phyloP scores from a whole-genome alignment of 2,329 filamentous ascomycete species.

The Aspergillus aculeatus region DNA sequence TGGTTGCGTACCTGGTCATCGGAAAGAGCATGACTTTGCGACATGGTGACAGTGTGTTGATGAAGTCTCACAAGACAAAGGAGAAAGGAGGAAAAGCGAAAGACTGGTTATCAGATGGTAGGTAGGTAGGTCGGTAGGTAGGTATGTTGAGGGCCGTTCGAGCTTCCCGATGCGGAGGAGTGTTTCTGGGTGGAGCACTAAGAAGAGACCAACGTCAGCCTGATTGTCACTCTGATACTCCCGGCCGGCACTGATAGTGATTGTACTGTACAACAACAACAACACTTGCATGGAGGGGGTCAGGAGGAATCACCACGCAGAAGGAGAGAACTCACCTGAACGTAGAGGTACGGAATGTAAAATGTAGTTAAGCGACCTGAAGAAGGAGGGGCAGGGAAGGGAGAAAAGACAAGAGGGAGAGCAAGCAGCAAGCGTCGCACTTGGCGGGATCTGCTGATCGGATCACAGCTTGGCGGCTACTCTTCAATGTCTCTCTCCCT shows the following conservation, averaged over 20 bases:
- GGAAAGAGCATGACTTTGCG: conserved; percentile 89
- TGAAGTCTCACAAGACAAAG: conserved; percentile 5
- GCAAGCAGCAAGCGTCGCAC: conserved; percentile 5
- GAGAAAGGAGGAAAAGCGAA: conserved; percentile 11
- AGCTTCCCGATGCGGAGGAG: conserved; percentile 23
- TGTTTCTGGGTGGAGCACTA: conserved; percentile 13
- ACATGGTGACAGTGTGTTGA: conserved; percentile 64
- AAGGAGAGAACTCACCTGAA: conserved; percentile 10
- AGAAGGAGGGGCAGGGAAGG: conserved; percentile 1
- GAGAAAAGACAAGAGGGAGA: background rate
- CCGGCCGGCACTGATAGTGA: background rate
- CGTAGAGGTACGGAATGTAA: conserved; percentile 1
- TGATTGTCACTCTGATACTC: conserved; percentile 2
- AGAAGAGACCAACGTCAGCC: conserved; percentile 16
- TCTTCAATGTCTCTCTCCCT: background rate
- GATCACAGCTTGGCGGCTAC: background rate
- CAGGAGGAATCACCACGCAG: conserved; percentile 2
- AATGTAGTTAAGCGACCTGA: background rate
- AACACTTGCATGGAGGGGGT: conserved; percentile 10
- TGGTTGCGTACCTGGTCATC: conserved; percentile 77
- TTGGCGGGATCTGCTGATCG: conserved; percentile 6
- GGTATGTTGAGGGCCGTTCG: conserved; percentile 15
- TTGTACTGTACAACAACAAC: background rate
- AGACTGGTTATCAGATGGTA: conserved; percentile 4
- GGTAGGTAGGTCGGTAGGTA: conserved; percentile 11